Conservation (phyloP, 31 red algal species). For the Odonthalia washingtoniensis region DNA sequence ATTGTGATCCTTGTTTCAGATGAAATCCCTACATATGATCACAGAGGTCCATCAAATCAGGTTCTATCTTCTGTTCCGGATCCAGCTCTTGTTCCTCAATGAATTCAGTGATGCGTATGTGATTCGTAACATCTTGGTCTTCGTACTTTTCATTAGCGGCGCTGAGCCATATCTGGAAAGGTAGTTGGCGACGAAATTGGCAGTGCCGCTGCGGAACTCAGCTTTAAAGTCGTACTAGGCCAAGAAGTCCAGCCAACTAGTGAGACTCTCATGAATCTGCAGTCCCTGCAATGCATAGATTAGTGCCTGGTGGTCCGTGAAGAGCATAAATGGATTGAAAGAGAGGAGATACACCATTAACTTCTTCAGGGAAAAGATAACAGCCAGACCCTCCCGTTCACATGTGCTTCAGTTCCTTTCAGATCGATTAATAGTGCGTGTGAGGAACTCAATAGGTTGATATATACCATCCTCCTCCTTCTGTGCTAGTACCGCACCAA, state of each 20-base stretch:
- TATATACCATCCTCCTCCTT: conserved; percentile 20
- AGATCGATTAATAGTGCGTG: background rate
- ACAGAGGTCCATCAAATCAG: background rate
- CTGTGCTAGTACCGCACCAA: conserved; percentile 22
- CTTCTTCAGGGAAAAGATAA: conserved; percentile 10
- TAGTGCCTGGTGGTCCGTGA: conserved; percentile 28
- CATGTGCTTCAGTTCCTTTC: background rate
- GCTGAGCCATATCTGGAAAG: background rate
- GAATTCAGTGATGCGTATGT: background rate
- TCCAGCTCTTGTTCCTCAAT: background rate
- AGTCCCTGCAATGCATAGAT: background rate
- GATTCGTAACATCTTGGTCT: background rate
- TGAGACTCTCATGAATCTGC: background rate
- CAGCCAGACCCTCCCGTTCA: conserved; percentile 25
- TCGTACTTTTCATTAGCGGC: background rate
- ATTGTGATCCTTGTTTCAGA: background rate
- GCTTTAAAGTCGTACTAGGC: conserved; percentile 22
- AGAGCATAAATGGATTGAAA: background rate
- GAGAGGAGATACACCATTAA: conserved; percentile 38
- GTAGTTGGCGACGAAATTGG: background rate
- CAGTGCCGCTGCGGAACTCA: background rate
- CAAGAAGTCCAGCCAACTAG: no score
- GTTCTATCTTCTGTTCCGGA: background rate
- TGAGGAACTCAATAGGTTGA: conserved; percentile 8
- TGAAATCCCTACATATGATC: background rate